Evolutionary conservation across 768 basidiomycete species (phyloP).

Genomic region (Hypholoma fasciculare): DNA sequence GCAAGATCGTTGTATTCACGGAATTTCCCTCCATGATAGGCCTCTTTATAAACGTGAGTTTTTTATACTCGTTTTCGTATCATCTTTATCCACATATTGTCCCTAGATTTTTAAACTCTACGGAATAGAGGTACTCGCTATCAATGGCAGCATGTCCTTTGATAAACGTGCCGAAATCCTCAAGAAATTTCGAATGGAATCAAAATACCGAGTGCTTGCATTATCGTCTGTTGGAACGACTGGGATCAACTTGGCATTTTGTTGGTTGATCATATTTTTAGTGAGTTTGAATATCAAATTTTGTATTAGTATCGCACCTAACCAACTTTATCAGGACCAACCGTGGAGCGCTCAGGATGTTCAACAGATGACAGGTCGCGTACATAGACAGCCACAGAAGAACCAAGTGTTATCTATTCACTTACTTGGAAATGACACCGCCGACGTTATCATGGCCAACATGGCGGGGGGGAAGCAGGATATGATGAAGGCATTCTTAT

Average conservation of each 20-base stretch:
- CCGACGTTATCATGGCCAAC: constrained; percentile 18
- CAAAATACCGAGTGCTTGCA: constrained; percentile 9
- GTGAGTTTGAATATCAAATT: background rate
- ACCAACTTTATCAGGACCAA: constrained; percentile 18
- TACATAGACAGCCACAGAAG: constrained; percentile 26
- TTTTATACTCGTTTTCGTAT: background rate
- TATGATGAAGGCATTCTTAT: constrained; percentile 25
- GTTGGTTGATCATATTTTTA: background rate
- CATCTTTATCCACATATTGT: background rate
- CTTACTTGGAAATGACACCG: constrained; percentile 21
- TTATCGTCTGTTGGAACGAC: constrained; percentile 12
- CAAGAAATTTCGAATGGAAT: background rate
- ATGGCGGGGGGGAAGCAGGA: constrained; percentile 21
- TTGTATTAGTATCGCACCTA: too few relatives aligned
- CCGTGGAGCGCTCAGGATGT: constrained; percentile 27
- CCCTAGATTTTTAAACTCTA: constrained; percentile 11
- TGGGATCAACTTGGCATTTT: constrained; percentile 13
- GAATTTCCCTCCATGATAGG: too few relatives aligned
- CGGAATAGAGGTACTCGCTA: constrained; percentile 2
- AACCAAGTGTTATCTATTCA: constrained; percentile 18
- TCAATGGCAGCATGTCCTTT: constrained; percentile 10
- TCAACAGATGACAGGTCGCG: constrained; percentile 21
- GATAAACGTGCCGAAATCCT: constrained; percentile 10
- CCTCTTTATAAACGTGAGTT: too few relatives aligned
- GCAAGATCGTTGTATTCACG: too few relatives aligned